These are phyloP conservation scores for Backusella tarrabulga DNA, from an alignment of 192 early-diverging fungal species.

Conservation along the genomic window DNA sequence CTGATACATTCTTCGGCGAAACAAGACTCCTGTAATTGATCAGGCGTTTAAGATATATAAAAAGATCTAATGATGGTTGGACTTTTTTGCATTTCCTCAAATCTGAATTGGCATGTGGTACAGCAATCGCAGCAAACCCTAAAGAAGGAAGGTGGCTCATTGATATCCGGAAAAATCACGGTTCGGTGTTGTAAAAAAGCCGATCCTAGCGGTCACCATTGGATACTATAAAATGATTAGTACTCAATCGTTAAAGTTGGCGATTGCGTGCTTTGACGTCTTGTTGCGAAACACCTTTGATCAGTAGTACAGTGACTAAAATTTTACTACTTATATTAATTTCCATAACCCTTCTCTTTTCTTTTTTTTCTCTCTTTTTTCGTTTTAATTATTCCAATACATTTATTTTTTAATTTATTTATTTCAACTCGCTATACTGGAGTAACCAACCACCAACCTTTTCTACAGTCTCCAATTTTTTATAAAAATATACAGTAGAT, in stretches of 20 bases:
- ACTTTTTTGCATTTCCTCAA: neutral
- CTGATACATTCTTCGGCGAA: neutral
- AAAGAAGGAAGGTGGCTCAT: neutral
- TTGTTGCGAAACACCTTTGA: conserved; percentile 18
- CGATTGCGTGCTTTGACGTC: conserved; percentile 22
- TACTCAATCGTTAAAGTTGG: neutral
- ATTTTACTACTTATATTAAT: neutral
- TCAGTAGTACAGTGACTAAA: neutral
- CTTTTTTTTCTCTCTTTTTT: neutral
- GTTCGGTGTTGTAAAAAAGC: neutral
- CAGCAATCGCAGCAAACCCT: neutral
- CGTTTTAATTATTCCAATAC: neutral
- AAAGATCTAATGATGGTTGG: neutral
- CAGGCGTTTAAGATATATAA: neutral
- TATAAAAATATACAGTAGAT: neutral
- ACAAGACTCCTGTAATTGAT: neutral
- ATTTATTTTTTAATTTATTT: neutral
- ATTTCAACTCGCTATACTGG: neutral
- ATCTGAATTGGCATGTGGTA: neutral
- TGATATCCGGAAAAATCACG: neutral
- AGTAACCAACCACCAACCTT: neutral
- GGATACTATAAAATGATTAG: neutral
- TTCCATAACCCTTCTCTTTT: neutral
- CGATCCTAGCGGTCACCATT: neutral
- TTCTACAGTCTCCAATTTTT: neutral